phyloP scores from a whole-genome alignment of 495 filamentous ascomycete genomes.

The Neurospora tetrasperma region DNA sequence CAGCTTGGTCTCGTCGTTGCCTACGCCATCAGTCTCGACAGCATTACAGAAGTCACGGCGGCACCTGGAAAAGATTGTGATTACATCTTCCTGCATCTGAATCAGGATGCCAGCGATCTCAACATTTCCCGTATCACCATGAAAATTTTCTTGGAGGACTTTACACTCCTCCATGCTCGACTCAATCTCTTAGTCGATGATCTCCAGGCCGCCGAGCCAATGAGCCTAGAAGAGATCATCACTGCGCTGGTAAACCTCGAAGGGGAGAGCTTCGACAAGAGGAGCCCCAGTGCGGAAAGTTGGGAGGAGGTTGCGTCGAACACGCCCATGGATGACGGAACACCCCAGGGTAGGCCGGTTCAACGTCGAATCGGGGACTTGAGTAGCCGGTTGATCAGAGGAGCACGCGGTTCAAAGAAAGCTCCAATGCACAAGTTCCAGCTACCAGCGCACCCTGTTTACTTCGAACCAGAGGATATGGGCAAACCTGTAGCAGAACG shows the following conservation, averaged over 20 bases:
- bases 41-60: conserved; percentile 77
- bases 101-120: conserved; percentile 47
- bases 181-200: conserved; percentile 77
- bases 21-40: conserved; percentile 59
- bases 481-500: conserved; percentile 58
- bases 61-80: conserved; percentile 86
- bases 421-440: conserved; percentile 61
- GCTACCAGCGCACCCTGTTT: conserved; percentile 69
- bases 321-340: conserved; percentile 51
- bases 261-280: conserved; percentile 43
- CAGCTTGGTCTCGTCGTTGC: conserved; percentile 86
- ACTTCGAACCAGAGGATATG: conserved; percentile 76
- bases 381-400: conserved; percentile 34
- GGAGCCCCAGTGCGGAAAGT: conserved; percentile 71
- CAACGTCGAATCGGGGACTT: conserved; percentile 40
- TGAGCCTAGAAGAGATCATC: conserved; percentile 42
- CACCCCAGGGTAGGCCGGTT: conserved; percentile 30
- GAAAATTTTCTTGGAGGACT: conserved; percentile 85
- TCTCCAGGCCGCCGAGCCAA: conserved; percentile 52
- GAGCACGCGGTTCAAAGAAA: conserved; percentile 35
- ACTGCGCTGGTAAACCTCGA: conserved; percentile 47
- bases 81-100: conserved; percentile 81
- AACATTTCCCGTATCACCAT: conserved; percentile 66
- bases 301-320: conserved; percentile 78
- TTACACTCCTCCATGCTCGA: conserved; percentile 69